A percentile compares a stretch with the other conserved stretches of the same genome.
Conservation (phyloP, 805 yeast species). For the Kodamaea neixiangensis region DNA sequence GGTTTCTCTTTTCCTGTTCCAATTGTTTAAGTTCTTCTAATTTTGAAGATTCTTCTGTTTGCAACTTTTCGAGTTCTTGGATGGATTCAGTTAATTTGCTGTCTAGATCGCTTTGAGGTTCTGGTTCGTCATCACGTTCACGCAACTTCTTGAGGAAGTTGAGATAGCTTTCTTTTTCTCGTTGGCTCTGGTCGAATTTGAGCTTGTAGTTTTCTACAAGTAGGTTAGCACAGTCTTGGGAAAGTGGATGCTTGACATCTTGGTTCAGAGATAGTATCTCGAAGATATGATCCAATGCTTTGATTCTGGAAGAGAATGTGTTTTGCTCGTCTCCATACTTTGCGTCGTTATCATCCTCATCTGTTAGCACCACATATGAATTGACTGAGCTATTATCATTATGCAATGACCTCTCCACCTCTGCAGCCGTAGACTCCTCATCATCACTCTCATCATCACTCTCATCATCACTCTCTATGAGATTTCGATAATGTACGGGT, state of each 20-base stretch:
- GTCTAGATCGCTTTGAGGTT: constrained; percentile 24
- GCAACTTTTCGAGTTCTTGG: constrained; percentile 43
- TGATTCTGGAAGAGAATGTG: constrained; percentile 50
- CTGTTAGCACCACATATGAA: constrained; percentile 15
- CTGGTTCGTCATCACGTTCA: constrained; percentile 23
- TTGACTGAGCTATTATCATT: constrained; percentile 3
- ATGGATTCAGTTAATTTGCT: constrained; percentile 48
- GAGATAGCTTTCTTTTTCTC: constrained; percentile 77
- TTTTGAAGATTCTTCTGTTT: constrained; percentile 34
- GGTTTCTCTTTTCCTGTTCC: constrained; percentile 43
- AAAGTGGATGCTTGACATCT: constrained; percentile 81
- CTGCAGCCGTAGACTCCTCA: constrained; percentile 8
- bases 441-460: constrained; percentile 23
- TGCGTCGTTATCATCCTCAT: constrained; percentile 4
- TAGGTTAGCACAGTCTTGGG: constrained; percentile 77
- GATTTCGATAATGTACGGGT: constrained; percentile 29
- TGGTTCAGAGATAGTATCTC: constrained; percentile 67
- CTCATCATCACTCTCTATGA: constrained; percentile 32
- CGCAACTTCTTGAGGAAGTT: constrained; percentile 71
- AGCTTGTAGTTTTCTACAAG: constrained; percentile 64
- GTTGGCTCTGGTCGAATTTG: constrained; percentile 70
- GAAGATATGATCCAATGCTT: constrained; percentile 64
- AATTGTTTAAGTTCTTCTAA: constrained; percentile 35
- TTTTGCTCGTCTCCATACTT: constrained; percentile 5
- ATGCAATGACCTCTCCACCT: neutral